Percentiles rank a stretch among this genome's conserved stretches.
These are phyloP conservation scores for Trichocomaceae sp. DNA, from an alignment of 2,329 filamentous ascomycete species.

Conservation along the genomic window DNA sequence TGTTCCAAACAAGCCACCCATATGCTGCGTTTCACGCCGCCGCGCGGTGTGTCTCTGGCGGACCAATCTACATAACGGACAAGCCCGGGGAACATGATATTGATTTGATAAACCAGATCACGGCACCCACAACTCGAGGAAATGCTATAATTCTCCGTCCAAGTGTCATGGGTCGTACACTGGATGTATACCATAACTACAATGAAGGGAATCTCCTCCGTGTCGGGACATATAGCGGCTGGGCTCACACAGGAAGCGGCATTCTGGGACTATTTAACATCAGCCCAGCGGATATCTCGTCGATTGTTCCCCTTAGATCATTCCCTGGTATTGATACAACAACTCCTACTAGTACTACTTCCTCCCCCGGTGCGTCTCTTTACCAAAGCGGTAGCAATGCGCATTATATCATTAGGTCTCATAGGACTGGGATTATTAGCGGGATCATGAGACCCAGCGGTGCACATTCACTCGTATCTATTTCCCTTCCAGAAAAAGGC, in stretches of 20 bases:
- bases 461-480: slow-evolving; percentile 47
- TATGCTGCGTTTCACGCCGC: slow-evolving; percentile 85
- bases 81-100: slow-evolving; percentile 74
- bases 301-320: slow-evolving; percentile 61
- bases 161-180: slow-evolving; percentile 63
- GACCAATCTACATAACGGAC: slow-evolving; percentile 92
- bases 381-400: slow-evolving; percentile 21
- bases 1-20: slow-evolving; percentile 62
- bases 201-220: slow-evolving; percentile 68
- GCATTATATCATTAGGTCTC: slow-evolving; percentile 66
- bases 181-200: slow-evolving; percentile 69
- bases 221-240: slow-evolving; percentile 69
- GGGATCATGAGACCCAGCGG: slow-evolving; percentile 30
- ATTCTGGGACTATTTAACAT: slow-evolving; percentile 85
- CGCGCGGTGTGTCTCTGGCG: slow-evolving; percentile 80
- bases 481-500: slow-evolving; percentile 58
- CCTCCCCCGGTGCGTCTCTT: not conserved
- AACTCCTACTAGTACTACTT: slow-evolving; percentile 18
- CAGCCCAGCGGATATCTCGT: slow-evolving; percentile 53
- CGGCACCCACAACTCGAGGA: slow-evolving; percentile 62
- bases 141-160: slow-evolving; percentile 77
- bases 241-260: slow-evolving; percentile 60
- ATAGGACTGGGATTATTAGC: slow-evolving; percentile 58
- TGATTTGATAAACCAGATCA: slow-evolving; percentile 71
- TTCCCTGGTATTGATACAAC: slow-evolving; percentile 62